Evolutionary conservation across 331 rosid species (phyloP), one percentile per base, ranked within the genome.

Genomic region (Telfairia occidentalis): DNA sequence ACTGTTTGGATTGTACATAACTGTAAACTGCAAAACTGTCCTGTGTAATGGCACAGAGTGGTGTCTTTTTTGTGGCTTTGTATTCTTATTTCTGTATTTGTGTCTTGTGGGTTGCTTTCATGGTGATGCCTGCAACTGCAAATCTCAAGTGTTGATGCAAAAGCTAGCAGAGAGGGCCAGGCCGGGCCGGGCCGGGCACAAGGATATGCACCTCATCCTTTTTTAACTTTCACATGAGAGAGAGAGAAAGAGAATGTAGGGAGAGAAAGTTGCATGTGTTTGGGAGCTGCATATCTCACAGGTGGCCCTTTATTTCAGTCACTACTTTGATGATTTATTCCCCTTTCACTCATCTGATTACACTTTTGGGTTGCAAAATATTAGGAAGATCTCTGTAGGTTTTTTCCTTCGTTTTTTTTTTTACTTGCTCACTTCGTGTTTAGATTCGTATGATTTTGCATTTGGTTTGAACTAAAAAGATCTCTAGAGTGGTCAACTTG

Each of bases 231-330:
- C 21, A 69, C 57, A 69, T 43, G 74, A 29, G 58, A 52, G 58
- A n/a, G 58, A 63, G 45, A 66, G 73, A 66, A 52, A 66, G 34
- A 38, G 70, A 24, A 15, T 7, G 64, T 7, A 28, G 0, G 11
- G 67, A 37, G 11, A 65, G 73, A 32, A 18, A 32, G 7, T 66
- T 66, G 52, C 73, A 66, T 38, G 73, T 38, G 52, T 66, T 21
- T 40, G 50, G 52, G 71, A 35, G 49, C 72, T 65, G 49, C 49
- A 38, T 35, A 65, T 65, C 72, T 65, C 72, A 65, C 50, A 65
- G 48, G 72, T 65, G 72, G 72, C 72, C 72, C 72, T 37, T 35
- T n/a, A 38, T 65, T 65, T 65, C 72, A 65, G 72, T 64, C 72
- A n/a, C 29, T 37, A 37, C 72, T 65, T 65, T 65, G 16, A 65